Percentiles rank a stretch among this genome's conserved stretches.
Conservation (phyloP, 176 grass and related monocot genomes). For the maize (Zea mays) region Zm-B73-REFERENCE-NAM-5.0 NC_050101.1:119468001-119468500, state of each 20-base stretch:
- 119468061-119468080: slow-evolving; percentile 66
- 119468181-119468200: slow-evolving; percentile 52
- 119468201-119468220: slow-evolving; percentile 49
- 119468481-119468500: not conserved
- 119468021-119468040: slow-evolving; percentile 58
- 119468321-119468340: not conserved
- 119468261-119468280: not conserved
- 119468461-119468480: not conserved
- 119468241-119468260: slow-evolving; percentile 67
- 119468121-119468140: slow-evolving; percentile 53
- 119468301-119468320: not conserved
- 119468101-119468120: slow-evolving; percentile 85
- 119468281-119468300: not conserved
- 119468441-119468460: not conserved
- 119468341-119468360: not conserved
- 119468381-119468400: not conserved
- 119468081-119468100: slow-evolving; percentile 93
- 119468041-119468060: slow-evolving; percentile 41
- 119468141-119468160: slow-evolving; percentile 45
- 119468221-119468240: slow-evolving; percentile 45
- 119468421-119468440: not conserved
- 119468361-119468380: not conserved
- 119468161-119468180: slow-evolving; percentile 78
- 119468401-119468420: not conserved
- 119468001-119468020: slow-evolving; percentile 56